Evolutionary conservation across 2,329 filamentous ascomycete species (phyloP).

Genomic region (Geosmithia putterillii): DNA sequence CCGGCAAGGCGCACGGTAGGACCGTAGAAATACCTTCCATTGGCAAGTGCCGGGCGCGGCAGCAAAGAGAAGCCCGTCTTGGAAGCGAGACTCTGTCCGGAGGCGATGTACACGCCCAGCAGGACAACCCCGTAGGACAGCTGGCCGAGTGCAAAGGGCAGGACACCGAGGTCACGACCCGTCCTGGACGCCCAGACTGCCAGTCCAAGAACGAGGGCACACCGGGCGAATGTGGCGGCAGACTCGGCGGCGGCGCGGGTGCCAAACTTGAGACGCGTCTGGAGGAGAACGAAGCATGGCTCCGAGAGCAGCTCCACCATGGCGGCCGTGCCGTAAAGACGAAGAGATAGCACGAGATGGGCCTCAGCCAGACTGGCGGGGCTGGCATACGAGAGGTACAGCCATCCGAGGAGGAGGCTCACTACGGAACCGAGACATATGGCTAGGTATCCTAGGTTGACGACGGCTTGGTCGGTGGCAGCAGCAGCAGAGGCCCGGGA

Average conservation of each 20-base stretch:
- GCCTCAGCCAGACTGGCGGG: constrained; percentile 42
- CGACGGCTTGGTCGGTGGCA: constrained; percentile 52
- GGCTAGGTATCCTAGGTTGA: constrained; percentile 81
- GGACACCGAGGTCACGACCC: constrained; percentile 51
- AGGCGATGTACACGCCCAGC: constrained; percentile 55
- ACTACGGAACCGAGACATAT: constrained; percentile 56
- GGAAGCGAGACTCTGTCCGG: constrained; percentile 43
- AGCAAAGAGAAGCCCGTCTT: constrained; percentile 58
- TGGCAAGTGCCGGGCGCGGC: constrained; percentile 22
- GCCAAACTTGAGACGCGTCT: constrained; percentile 68
- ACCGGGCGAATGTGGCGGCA: constrained; percentile 67
- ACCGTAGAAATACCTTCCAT: constrained; percentile 47
- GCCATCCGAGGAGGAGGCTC: constrained; percentile 48
- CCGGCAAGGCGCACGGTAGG: constrained; percentile 60
- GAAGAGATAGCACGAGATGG: constrained; percentile 43
- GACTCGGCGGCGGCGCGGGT: constrained; percentile 75
- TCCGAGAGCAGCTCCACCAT: constrained; percentile 72
- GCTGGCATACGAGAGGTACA: constrained; percentile 49
- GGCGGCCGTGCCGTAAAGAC: constrained; percentile 43
- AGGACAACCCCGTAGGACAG: constrained; percentile 60
- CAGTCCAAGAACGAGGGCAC: constrained; percentile 57
- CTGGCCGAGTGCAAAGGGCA: constrained; percentile 86
- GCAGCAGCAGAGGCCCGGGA: constrained; percentile 4
- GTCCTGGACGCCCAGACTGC: constrained; percentile 46
- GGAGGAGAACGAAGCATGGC: constrained; percentile 79